Percentiles rank a stretch among this genome's conserved stretches.
These are phyloP conservation scores for Thermomucor indicae-seudaticae DNA, from an alignment of 371 early-diverging fungal genomes.

Conservation along the genomic window DNA sequence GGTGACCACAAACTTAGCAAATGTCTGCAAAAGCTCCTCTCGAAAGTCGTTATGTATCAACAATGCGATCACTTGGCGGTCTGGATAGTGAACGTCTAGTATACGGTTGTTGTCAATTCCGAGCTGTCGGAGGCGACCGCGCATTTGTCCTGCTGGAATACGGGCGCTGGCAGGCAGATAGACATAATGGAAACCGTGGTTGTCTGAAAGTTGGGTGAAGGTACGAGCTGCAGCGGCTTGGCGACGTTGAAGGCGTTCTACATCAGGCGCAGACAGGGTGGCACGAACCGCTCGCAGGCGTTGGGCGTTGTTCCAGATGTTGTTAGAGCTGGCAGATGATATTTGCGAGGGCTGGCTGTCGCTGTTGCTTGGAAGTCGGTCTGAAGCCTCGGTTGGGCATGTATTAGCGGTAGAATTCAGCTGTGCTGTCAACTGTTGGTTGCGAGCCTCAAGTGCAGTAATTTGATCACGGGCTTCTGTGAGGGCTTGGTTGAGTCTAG, in stretches of 20 bases:
- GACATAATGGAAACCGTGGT: background rate
- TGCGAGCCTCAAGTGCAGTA: background rate
- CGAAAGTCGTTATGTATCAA: slow-evolving; percentile 4
- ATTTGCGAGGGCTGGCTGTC: background rate
- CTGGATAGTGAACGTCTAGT: slow-evolving; percentile 3
- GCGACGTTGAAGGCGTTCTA: background rate
- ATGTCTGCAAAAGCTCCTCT: background rate
- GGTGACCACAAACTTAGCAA: background rate
- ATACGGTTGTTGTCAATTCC: background rate
- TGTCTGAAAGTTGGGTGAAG: background rate
- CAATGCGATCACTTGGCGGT: background rate
- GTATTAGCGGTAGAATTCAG: background rate
- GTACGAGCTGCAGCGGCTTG: background rate
- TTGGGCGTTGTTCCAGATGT: background rate
- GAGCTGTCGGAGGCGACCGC: background rate
- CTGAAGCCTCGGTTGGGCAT: too few relatives aligned
- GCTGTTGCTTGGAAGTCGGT: background rate
- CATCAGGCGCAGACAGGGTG: background rate
- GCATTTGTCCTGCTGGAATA: background rate
- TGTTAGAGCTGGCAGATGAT: background rate
- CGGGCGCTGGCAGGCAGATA: background rate
- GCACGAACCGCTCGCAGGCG: background rate
- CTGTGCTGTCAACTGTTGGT: background rate
- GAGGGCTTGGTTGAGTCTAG: background rate
- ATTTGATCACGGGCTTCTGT: background rate